Percentiles rank a stretch among this genome's conserved stretches.
Conservation (phyloP, 78 protist species). For the Polysphondylium violaceum region DNA sequence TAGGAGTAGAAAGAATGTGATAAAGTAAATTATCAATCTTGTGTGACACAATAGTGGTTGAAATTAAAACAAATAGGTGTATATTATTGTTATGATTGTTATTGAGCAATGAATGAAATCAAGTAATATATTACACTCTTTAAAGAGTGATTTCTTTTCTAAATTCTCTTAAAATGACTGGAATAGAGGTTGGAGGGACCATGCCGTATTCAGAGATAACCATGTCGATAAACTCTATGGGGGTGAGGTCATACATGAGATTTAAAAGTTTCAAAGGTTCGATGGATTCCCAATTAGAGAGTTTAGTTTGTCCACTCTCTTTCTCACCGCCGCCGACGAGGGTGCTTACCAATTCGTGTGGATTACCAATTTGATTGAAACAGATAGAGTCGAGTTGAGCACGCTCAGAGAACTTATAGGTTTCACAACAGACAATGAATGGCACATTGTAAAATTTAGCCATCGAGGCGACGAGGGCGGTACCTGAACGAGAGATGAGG, state of each 20-base stretch:
- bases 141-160: constrained; percentile 53
- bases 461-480: constrained; percentile 93
- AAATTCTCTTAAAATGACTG: constrained; percentile 96
- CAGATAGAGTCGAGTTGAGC: constrained; percentile 94
- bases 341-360: constrained; percentile 56
- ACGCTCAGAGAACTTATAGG: constrained; percentile 95
- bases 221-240: constrained; percentile 91
- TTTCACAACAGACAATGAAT: constrained; percentile 96
- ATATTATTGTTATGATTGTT: too few relatives aligned
- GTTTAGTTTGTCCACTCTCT: constrained; percentile 43
- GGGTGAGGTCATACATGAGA: constrained; percentile 96
- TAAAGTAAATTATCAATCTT: too few relatives aligned
- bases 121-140: too few relatives aligned
- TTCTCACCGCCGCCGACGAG: constrained; percentile 66
- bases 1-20: too few relatives aligned
- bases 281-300: constrained; percentile 50
- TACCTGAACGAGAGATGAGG: constrained; percentile 89
- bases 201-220: constrained; percentile 97
- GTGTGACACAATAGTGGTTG: too few relatives aligned
- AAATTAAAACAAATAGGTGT: too few relatives aligned
- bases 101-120: too few relatives aligned
- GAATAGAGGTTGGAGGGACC: constrained; percentile 97
- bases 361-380: constrained; percentile 95
- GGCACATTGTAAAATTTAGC: constrained; percentile 93
- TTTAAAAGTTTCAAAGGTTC: constrained; percentile 87